Evolutionary conservation across 257 asterid genomes (phyloP), one percentile per base, ranked within the genome.

Genomic region (Solanum peruvianum): DNA sequence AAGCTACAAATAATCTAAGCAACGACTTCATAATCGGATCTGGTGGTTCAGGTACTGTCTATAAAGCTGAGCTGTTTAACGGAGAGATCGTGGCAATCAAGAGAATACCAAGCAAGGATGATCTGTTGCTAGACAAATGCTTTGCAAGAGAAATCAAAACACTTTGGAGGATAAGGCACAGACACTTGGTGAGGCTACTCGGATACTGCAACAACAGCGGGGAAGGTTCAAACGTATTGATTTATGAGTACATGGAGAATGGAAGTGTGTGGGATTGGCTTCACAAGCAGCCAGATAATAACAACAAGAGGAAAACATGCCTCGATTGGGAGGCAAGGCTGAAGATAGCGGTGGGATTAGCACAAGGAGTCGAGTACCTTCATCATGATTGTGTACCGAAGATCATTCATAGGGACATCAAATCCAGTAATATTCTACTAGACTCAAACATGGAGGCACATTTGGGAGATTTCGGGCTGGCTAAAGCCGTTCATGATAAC

Each of bases 191-290:
- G 29, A 92, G 97, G 90, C 86, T 96, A 88, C 42, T 94, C 89
- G 99, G 99, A 44, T 93, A 96, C 85, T 95, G 98, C 86, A 87
- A 93, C 90, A 92, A 94, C 86, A 87, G 80, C 80, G 92, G 93
- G 75, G 96, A 90, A 23, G 95, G 94, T n/a, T 87, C 95, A 20
- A 95, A 94, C 58, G 62, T 96, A 90, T 62, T 96, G 93, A 94
- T 96, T 39, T 96, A 96, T 69, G 99, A 95, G 87, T 96, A 93
- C 93, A 95, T 96, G 98, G 98, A 95, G 92, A 95, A 95, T 11
- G 98, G 98, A 77, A 96, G 98, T 86, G 77, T 94, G 88, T 96
- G 98, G 98, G 98, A 94, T 86, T 95, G 97, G 98, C 86, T 96
- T 88, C 96, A 95, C 70, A 91, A 93, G 89, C 90, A 94, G 80